Percentiles rank a stretch among this genome's conserved stretches.
phyloP scores from a whole-genome alignment of 2,329 filamentous ascomycete species.

The Penicillium sp. region DNA sequence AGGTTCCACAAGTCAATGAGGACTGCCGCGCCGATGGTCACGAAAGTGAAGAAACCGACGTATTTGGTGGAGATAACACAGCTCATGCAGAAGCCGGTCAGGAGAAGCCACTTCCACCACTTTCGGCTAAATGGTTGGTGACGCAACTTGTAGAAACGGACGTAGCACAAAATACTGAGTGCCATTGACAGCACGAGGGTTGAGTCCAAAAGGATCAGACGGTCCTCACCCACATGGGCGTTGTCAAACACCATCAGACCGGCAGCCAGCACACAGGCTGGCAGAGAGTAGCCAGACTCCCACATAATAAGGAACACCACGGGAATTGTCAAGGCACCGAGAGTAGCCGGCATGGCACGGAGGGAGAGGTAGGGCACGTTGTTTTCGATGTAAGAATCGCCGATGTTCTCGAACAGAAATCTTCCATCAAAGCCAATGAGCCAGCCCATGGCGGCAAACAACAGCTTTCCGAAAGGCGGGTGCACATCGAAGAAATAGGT shows the following conservation, averaged over 20 bases:
- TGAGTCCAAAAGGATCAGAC: slow-evolving; percentile 90
- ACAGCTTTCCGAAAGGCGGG: slow-evolving; percentile 94
- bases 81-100: slow-evolving; percentile 91
- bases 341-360: slow-evolving; percentile 84
- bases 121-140: slow-evolving; percentile 88
- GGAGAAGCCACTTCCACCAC: slow-evolving; percentile 99
- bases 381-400: slow-evolving; percentile 95
- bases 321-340: slow-evolving; percentile 91
- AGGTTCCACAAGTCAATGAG: slow-evolving; percentile 94
- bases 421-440: slow-evolving; percentile 94
- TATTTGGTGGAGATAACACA: slow-evolving; percentile 99
- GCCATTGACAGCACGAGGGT: slow-evolving; percentile 96
- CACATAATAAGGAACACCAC: slow-evolving; percentile 98
- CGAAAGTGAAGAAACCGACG: slow-evolving; percentile 92
- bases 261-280: slow-evolving; percentile 83
- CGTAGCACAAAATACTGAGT: slow-evolving; percentile 86
- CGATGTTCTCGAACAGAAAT: slow-evolving; percentile 99
- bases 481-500: slow-evolving; percentile 99
- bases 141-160: slow-evolving; percentile 95
- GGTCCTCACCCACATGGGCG: slow-evolving; percentile 93
- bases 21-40: slow-evolving; percentile 93
- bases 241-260: slow-evolving; percentile 92
- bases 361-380: slow-evolving; percentile 97
- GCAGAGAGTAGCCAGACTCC: slow-evolving; percentile 97
- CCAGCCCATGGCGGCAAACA: slow-evolving; percentile 97